Evolutionary conservation across 352 stramenopile genomes (phyloP).

Genomic region (Phytopythium delawarense): DNA sequence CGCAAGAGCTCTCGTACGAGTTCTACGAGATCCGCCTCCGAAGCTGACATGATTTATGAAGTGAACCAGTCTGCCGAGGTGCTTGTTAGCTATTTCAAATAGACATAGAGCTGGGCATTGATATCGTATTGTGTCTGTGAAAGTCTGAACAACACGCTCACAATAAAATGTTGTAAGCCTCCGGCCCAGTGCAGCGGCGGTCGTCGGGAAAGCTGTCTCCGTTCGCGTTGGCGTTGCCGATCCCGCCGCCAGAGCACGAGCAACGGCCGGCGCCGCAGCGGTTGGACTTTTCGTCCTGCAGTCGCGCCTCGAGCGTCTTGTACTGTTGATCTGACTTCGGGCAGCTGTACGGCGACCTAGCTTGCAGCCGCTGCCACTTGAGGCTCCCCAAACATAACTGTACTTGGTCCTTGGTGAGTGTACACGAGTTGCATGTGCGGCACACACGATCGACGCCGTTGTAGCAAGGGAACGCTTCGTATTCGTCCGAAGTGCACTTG

Average conservation of each 20-base stretch:
- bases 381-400: slow-evolving; percentile 42
- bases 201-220: slow-evolving; percentile 71
- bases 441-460: slow-evolving; percentile 60
- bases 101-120: slow-evolving; percentile 2
- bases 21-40: slow-evolving; percentile 75
- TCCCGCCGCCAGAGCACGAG: slow-evolving; percentile 55
- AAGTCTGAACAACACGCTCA: slow-evolving; percentile 4
- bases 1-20: slow-evolving; percentile 79
- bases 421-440: slow-evolving; percentile 68
- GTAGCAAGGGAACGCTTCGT: slow-evolving; percentile 51
- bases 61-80: neutral
- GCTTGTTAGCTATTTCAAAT: neutral
- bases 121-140: neutral
- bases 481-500: slow-evolving; percentile 64
- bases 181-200: slow-evolving; percentile 52
- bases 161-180: slow-evolving; percentile 57
- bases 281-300: slow-evolving; percentile 71
- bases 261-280: slow-evolving; percentile 64
- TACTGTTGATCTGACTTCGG: slow-evolving; percentile 41
- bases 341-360: slow-evolving; percentile 70
- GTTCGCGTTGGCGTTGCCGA: slow-evolving; percentile 73
- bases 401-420: slow-evolving; percentile 56
- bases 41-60: neutral
- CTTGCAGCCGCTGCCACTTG: slow-evolving; percentile 58
- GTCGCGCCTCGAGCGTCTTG: slow-evolving; percentile 52